Evolutionary conservation across 371 early-diverging fungal species (phyloP), one percentile per base, ranked within the genome.

Genomic region (Zopfochytrium polystomum): DNA sequence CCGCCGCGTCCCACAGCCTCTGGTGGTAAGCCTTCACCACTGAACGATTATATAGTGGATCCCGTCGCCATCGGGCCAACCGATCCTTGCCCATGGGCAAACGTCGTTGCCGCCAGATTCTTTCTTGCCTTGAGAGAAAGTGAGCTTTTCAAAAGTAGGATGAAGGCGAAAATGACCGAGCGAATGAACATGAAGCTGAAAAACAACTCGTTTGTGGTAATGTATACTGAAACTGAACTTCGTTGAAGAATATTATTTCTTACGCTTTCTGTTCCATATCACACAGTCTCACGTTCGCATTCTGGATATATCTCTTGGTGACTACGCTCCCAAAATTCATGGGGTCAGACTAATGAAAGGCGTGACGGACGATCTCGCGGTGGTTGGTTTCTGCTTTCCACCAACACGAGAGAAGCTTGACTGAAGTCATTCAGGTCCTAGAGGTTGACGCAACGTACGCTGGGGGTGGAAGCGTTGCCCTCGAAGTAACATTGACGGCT

Each of bases 361-460:
- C n/a, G 38, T 78, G 18, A 68, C 77, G 49, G 74, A 76, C 18
- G 78, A 78, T 63, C 54, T 76, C 25, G 76, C 76, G 26, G 78
- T 80, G 54, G 75, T 74, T 50, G 30, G 68, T 50, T 0, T 15
- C 27, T 23, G 26, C 35, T 48, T 0, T 30, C 11, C 48, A 38
- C 25, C 44, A 29, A 43, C 33, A 4, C 31, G 4, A 31, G 23
- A 2, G 11, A 13, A 45, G 46, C 34, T 38, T 11, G 47, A 9
- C 34, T 29, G 26, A 35, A 60, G 7, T 42, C 18, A 13, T 11
- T 20, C 50, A 76, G 73, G 38, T 65, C 9, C 65, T 62, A 1
- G 80, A 80, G 52, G 33, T 69, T 18, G 78, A 80, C 43, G 6
- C 76, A 9, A 61, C 67, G 0, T 80, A 80, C 58, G 35, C 50